Percentiles rank a stretch among this genome's conserved stretches.
These are phyloP conservation scores for Linnemannia zychae DNA, from an alignment of 192 early-diverging fungal genomes.

Conservation along the genomic window DNA sequence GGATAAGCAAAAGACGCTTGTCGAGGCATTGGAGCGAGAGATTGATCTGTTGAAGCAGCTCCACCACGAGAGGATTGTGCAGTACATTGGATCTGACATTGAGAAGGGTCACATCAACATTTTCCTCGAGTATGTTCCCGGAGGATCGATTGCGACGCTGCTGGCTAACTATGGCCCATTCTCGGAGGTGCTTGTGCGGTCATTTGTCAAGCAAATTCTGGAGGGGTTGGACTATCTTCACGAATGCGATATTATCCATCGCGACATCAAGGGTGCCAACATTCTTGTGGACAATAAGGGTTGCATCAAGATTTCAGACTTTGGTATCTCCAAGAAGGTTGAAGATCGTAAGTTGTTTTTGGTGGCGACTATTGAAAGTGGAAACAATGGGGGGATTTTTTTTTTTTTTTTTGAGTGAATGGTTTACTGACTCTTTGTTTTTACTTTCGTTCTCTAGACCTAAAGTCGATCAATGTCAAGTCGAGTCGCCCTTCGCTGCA, in stretches of 20 bases:
- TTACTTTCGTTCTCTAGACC: slow-evolving; percentile 19
- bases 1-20: slow-evolving; percentile 82
- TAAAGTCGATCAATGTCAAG: slow-evolving; percentile 54
- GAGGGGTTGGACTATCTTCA: slow-evolving; percentile 96
- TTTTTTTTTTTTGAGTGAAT: no score
- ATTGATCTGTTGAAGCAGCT: slow-evolving; percentile 93
- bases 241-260: slow-evolving; percentile 93
- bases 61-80: slow-evolving; percentile 95
- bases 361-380: not conserved
- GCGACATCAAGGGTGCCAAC: slow-evolving; percentile 99
- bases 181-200: slow-evolving; percentile 84
- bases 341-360: slow-evolving; percentile 72
- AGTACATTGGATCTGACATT: slow-evolving; percentile 83
- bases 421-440: no score
- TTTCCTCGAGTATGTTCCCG: slow-evolving; percentile 98
- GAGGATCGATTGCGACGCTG: slow-evolving; percentile 92
- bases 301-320: slow-evolving; percentile 97
- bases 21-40: slow-evolving; percentile 89
- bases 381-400: no score
- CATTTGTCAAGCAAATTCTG: slow-evolving; percentile 91
- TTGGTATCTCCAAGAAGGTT: slow-evolving; percentile 98
- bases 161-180: slow-evolving; percentile 91
- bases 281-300: slow-evolving; percentile 93
- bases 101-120: slow-evolving; percentile 91
- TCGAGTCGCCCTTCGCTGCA: slow-evolving; percentile 85